A percentile compares a stretch with the other conserved stretches of the same genome.
Evolutionary conservation across 208 protist species (phyloP).

Genomic region (Blechomonas ayalai): DNA sequence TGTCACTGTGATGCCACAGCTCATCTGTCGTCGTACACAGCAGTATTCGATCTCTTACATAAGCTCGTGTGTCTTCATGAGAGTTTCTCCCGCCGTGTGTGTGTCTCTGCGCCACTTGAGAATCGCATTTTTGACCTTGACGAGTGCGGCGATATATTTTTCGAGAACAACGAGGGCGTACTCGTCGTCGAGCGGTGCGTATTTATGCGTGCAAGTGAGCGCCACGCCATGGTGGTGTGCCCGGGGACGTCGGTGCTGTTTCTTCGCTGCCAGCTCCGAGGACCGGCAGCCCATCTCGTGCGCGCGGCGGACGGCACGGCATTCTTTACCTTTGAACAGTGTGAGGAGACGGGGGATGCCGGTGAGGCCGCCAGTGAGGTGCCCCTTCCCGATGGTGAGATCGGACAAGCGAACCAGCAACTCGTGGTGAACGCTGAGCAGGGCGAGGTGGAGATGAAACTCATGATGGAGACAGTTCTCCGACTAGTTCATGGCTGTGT

Average conservation of each 20-base stretch:
- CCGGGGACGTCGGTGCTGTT: conserved; percentile 42
- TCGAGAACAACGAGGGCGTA: conserved; percentile 30
- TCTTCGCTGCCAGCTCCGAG: conserved; percentile 27
- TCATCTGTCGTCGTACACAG: conserved; percentile 8
- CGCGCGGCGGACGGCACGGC: conserved; percentile 9
- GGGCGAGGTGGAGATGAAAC: too few relatives aligned
- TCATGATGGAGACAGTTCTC: too few relatives aligned
- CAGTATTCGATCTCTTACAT: conserved; percentile 9
- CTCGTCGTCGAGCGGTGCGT: conserved; percentile 36
- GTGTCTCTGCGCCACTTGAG: conserved; percentile 4
- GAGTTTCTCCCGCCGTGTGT: conserved; percentile 12
- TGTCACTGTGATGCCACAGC: neutral
- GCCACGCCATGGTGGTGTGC: conserved; percentile 14
- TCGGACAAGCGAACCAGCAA: too few relatives aligned
- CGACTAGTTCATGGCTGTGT: too few relatives aligned
- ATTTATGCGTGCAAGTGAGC: conserved; percentile 4
- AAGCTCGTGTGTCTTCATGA: neutral
- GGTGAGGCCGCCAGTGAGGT: neutral
- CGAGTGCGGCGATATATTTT: conserved; percentile 26
- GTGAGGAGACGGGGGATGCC: conserved; percentile 1
- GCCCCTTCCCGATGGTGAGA: neutral
- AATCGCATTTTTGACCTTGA: conserved; percentile 25
- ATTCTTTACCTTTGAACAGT: conserved; percentile 20
- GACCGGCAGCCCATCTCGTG: conserved; percentile 2
- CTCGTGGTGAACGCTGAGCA: too few relatives aligned